A percentile compares a stretch with the other conserved stretches of the same genome.
These are phyloP conservation scores for Fagus crenata DNA, from an alignment of 306 rosid species.

Conservation along the genomic window DNA sequence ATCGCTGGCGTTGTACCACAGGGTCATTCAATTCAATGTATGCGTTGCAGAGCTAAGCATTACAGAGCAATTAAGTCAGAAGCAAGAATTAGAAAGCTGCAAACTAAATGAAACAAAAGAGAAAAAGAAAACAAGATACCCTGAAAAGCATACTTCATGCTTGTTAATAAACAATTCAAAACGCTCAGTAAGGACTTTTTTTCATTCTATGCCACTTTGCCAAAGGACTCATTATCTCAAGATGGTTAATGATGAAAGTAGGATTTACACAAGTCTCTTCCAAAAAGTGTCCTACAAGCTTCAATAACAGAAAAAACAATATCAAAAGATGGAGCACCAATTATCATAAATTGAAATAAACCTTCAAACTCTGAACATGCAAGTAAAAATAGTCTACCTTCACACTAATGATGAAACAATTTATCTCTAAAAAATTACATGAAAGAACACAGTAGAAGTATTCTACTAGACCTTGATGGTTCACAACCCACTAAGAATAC, in stretches of 20 bases:
- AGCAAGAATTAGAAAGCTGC: slow-evolving; percentile 1
- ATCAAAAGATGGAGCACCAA: background rate
- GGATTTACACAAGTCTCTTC: slow-evolving; percentile 90
- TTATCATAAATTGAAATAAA: background rate
- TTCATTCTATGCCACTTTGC: slow-evolving; percentile 93
- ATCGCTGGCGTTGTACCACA: slow-evolving; percentile 82
- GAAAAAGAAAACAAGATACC: background rate
- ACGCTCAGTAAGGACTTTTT: slow-evolving; percentile 86
- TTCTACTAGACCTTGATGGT: background rate
- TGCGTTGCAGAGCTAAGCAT: slow-evolving; percentile 73
- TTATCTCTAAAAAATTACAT: background rate
- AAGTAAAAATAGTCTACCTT: background rate
- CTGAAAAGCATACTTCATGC: slow-evolving; percentile 57
- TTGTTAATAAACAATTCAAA: slow-evolving; percentile 83
- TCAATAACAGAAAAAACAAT: slow-evolving; percentile 30
- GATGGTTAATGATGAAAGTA: slow-evolving; percentile 80
- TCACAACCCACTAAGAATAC: background rate
- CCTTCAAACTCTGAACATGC: background rate
- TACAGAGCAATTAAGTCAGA: slow-evolving; percentile 16
- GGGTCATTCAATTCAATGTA: slow-evolving; percentile 96
- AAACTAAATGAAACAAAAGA: background rate
- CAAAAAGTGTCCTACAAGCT: slow-evolving; percentile 96
- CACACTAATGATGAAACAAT: background rate
- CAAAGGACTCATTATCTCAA: slow-evolving; percentile 91
- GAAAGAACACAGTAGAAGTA: background rate